Conservation (phyloP, 805 yeast species). For the Wickerhamiella bombiphila region DNA sequence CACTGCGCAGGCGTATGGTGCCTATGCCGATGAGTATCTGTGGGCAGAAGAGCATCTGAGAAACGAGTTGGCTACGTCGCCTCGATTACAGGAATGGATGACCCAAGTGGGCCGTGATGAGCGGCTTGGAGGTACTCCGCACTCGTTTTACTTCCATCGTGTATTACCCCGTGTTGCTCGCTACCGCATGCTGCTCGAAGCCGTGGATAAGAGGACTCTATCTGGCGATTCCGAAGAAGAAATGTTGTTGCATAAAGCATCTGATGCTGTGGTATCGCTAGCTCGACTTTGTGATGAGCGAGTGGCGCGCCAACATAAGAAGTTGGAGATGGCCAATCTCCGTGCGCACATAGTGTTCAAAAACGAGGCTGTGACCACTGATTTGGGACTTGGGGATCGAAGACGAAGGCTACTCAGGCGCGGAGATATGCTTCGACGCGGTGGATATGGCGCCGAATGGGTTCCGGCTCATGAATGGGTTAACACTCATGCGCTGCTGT, state of each 20-base stretch:
- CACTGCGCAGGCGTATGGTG: constrained; percentile 39
- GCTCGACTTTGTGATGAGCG: constrained; percentile 46
- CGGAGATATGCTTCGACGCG: constrained; percentile 45
- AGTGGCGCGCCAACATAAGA: constrained; percentile 46
- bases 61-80: constrained; percentile 26
- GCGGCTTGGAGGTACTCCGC: constrained; percentile 26
- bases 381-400: constrained; percentile 37
- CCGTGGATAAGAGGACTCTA: constrained; percentile 38
- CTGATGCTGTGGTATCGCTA: constrained; percentile 39
- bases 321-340: constrained; percentile 39
- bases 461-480: too few species aligned
- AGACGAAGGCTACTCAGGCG: constrained; percentile 42
- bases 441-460: constrained; percentile 46
- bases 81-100: constrained; percentile 45
- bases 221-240: constrained; percentile 38
- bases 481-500: constrained; percentile 37
- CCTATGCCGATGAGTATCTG: constrained; percentile 36
- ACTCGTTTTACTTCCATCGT: constrained; percentile 38
- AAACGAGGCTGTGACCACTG: constrained; percentile 29
- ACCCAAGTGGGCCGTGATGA: constrained; percentile 36
- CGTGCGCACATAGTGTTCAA: constrained; percentile 43
- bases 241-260: constrained; percentile 34
- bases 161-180: constrained; percentile 41
- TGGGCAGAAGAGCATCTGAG: constrained; percentile 31
- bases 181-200: constrained; percentile 46